Evolutionary conservation across 331 rosid genomes (phyloP).

Genomic region (Rhamnella rubrinervis): DNA sequence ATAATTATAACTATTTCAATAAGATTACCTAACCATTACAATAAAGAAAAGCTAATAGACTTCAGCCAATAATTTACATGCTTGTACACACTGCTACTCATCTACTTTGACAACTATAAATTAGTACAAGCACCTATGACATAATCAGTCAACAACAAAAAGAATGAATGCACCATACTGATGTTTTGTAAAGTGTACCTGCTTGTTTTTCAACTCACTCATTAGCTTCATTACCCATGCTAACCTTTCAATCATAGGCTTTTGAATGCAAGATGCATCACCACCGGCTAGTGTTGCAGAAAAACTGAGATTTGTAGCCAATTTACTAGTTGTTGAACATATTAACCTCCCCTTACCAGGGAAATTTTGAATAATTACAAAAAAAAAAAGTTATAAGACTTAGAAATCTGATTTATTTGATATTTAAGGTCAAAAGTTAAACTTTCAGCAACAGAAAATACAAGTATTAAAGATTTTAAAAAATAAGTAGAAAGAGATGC

Average conservation of each 20-base stretch:
- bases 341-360: slow-evolving; percentile 99
- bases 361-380: slow-evolving; percentile 45
- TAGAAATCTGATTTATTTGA: slow-evolving; percentile 57
- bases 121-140: too few relatives aligned
- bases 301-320: slow-evolving; percentile 83
- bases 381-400: slow-evolving; percentile 42
- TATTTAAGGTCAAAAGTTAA: slow-evolving; percentile 61
- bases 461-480: slow-evolving; percentile 43
- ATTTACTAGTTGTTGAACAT: slow-evolving; percentile 73
- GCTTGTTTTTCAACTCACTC: too few relatives aligned
- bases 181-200: too few relatives aligned
- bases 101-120: too few relatives aligned
- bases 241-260: slow-evolving; percentile 97
- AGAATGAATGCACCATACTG: too few relatives aligned
- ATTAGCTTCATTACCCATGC: slow-evolving; percentile 96
- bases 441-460: slow-evolving; percentile 67
- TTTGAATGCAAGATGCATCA: slow-evolving; percentile 90
- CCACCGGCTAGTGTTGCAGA: slow-evolving; percentile 95
- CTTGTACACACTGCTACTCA: too few relatives aligned
- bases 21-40: too few relatives aligned
- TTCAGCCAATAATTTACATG: too few relatives aligned
- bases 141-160: too few relatives aligned
- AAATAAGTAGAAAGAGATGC: slow-evolving; percentile 59
- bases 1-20: too few relatives aligned
- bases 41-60: too few relatives aligned